These are phyloP conservation scores for Chlorella sp. DNA, from an alignment of 139 green algal genomes.

Conservation along the genomic window DNA sequence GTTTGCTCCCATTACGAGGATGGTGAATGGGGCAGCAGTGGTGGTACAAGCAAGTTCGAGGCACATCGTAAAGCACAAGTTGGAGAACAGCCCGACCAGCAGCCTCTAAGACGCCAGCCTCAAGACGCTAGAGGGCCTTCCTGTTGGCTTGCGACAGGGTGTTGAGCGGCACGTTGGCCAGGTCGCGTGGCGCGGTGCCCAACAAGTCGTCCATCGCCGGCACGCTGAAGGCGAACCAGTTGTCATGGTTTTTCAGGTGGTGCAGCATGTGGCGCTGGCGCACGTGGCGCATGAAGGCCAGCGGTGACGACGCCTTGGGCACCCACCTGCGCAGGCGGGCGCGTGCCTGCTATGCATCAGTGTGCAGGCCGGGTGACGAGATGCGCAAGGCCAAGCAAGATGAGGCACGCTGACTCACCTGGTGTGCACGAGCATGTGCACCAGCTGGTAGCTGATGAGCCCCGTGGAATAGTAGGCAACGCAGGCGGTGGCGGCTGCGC, in stretches of 20 bases:
- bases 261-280: constrained; percentile 30
- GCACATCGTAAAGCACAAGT: too few species aligned
- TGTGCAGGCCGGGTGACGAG: too few species aligned
- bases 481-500: constrained; percentile 14
- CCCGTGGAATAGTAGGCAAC: constrained; percentile 17
- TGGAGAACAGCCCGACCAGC: too few species aligned
- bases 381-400: too few species aligned
- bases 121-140: too few species aligned
- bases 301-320: not conserved
- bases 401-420: constrained; percentile 6
- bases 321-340: constrained; percentile 7
- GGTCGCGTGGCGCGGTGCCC: not conserved
- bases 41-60: too few species aligned
- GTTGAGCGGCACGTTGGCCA: not conserved
- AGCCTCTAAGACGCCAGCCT: too few species aligned
- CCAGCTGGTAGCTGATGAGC: constrained; percentile 17
- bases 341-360: too few species aligned
- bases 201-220: constrained; percentile 4
- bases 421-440: constrained; percentile 29
- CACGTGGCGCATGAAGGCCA: not conserved
- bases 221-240: constrained; percentile 24
- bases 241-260: constrained; percentile 18
- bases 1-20: too few species aligned
- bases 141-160: too few species aligned
- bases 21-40: too few species aligned